Percentiles rank a stretch among this genome's conserved stretches.
phyloP scores from a whole-genome alignment of 2,329 filamentous ascomycete genomes.

The Erysiphe neolycopersici region DNA sequence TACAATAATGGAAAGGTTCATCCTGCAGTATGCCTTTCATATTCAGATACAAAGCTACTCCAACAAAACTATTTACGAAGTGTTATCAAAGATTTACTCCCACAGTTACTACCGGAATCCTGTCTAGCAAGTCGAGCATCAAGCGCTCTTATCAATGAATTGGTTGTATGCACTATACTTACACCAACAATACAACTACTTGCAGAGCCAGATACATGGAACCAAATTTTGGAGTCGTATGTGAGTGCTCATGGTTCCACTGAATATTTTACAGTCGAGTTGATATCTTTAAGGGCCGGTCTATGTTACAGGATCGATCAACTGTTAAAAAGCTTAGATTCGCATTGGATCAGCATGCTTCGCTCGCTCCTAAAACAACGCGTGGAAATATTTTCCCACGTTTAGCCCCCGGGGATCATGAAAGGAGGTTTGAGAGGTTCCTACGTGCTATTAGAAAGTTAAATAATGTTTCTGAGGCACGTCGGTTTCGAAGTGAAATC shows the following conservation, averaged over 20 bases:
- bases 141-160: slow-evolving; percentile 56
- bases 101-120: slow-evolving; percentile 43
- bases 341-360: slow-evolving; percentile 80
- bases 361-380: slow-evolving; percentile 40
- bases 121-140: slow-evolving; percentile 62
- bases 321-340: slow-evolving; percentile 79
- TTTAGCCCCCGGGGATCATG: slow-evolving; percentile 56
- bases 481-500: slow-evolving; percentile 75
- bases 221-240: slow-evolving; percentile 79
- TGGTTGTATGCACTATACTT: slow-evolving; percentile 79
- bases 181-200: slow-evolving; percentile 56
- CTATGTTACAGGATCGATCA: slow-evolving; percentile 80
- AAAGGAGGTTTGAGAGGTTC: slow-evolving; percentile 83
- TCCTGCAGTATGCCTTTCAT: slow-evolving; percentile 55
- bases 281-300: slow-evolving; percentile 29
- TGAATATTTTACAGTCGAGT: not conserved
- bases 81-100: slow-evolving; percentile 44
- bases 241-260: slow-evolving; percentile 14
- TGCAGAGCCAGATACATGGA: slow-evolving; percentile 89
- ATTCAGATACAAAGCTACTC: slow-evolving; percentile 56
- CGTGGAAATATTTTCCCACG: slow-evolving; percentile 50
- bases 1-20: slow-evolving; percentile 77
- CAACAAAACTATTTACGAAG: slow-evolving; percentile 75
- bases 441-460: slow-evolving; percentile 71
- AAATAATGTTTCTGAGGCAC: slow-evolving; percentile 75